A percentile compares a stretch with the other conserved stretches of the same genome.
Evolutionary conservation across 106 monocot species (phyloP).

Genomic region (Apostasia ramifera): DNA sequence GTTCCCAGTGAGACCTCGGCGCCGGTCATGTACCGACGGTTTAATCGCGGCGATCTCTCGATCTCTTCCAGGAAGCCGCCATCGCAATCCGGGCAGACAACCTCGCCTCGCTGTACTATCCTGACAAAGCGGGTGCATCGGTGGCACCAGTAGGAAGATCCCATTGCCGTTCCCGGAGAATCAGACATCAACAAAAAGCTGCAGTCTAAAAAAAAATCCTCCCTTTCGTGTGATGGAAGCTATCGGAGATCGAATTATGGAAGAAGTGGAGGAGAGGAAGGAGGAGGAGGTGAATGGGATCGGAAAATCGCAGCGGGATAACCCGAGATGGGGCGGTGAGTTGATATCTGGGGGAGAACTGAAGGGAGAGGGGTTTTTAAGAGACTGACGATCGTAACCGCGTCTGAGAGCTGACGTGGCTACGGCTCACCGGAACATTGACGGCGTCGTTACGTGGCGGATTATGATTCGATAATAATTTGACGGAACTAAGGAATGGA

Average conservation of each 20-base stretch:
- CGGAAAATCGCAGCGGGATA: too few species aligned
- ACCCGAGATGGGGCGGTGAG: too few species aligned
- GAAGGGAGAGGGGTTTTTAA: background rate
- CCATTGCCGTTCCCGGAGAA: background rate
- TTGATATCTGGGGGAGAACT: too few species aligned
- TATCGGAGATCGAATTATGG: background rate
- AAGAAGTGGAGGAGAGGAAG: background rate
- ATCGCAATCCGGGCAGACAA: conserved; percentile 47
- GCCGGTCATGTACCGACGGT: conserved; percentile 1
- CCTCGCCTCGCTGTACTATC: background rate
- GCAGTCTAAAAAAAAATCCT: background rate
- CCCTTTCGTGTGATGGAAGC: background rate
- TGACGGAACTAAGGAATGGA: background rate
- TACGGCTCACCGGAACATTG: background rate
- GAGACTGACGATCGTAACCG: background rate
- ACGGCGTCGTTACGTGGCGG: background rate
- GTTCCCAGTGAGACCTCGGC: conserved; percentile 8
- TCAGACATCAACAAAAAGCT: background rate
- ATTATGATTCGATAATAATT: background rate
- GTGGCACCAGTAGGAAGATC: background rate
- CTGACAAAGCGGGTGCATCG: conserved; percentile 3
- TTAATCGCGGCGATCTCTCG: conserved; percentile 11
- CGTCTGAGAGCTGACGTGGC: background rate
- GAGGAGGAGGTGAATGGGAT: too few species aligned
- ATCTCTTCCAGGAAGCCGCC: conserved; percentile 53